These are phyloP conservation scores for Cydonia oblonga DNA, from an alignment of 331 rosid genomes.

Conservation along the genomic window DNA sequence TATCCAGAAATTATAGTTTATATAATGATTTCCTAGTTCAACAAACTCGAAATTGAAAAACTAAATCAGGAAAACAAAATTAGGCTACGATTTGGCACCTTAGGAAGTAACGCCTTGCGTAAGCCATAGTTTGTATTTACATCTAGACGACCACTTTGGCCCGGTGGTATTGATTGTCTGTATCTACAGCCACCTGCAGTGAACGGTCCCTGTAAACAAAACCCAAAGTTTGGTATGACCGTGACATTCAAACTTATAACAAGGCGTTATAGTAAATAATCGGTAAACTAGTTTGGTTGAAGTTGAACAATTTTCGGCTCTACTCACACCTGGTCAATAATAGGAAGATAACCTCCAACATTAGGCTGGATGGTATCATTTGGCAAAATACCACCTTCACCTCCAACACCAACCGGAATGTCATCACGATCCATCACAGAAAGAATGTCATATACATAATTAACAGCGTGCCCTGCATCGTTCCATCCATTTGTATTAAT, in stretches of 20 bases:
- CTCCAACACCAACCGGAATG: conserved; percentile 7
- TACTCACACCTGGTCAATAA: conserved; percentile 4
- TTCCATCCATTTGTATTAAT: conserved; percentile 15
- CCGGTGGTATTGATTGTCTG: conserved; percentile 10
- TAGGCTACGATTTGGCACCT: not conserved
- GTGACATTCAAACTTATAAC: not conserved
- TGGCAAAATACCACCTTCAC: conserved; percentile 12
- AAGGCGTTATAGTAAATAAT: not conserved
- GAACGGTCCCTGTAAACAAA: not conserved
- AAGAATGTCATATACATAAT: conserved; percentile 7
- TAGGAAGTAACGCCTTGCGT: conserved; percentile 15
- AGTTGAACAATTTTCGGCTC: not conserved
- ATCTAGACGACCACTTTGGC: conserved; percentile 3
- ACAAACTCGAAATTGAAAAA: not conserved
- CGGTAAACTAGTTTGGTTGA: not conserved
- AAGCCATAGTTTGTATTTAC: conserved; percentile 4
- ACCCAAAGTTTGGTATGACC: not conserved
- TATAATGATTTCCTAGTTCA: not conserved
- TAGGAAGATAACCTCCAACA: conserved; percentile 15
- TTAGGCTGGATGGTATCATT: conserved; percentile 4
- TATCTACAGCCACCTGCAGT: conserved; percentile 11
- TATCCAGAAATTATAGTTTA: no score
- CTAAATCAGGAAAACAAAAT: not conserved
- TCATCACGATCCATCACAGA: conserved; percentile 10
- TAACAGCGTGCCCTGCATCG: conserved; percentile 1